Conservation (phyloP, 2,329 filamentous ascomycete genomes). For the Cryphonectria nitschkei region DNA sequence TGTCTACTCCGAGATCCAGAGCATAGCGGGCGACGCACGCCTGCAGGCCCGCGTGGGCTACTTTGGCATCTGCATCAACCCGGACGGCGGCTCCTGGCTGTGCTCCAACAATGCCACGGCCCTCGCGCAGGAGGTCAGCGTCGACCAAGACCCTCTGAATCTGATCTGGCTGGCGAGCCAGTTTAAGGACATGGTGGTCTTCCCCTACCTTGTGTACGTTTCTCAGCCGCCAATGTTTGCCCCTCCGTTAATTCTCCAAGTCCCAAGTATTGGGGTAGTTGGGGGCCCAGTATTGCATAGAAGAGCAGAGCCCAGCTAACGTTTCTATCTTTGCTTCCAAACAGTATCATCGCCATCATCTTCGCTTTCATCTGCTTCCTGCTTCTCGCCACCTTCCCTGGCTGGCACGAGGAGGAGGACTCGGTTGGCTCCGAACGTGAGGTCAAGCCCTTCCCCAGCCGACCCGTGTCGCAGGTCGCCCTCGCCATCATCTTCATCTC, state of each 20-base stretch:
- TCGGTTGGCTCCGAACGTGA: conserved; percentile 81
- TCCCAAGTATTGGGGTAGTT: neutral
- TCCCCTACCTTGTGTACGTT: conserved; percentile 90
- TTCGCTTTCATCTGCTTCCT: conserved; percentile 96
- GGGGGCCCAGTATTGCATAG: neutral
- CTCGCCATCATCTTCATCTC: conserved; percentile 88
- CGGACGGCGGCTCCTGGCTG: conserved; percentile 86
- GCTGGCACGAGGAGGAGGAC: conserved; percentile 93
- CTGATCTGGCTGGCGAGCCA: conserved; percentile 95
- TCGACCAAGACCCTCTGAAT: conserved; percentile 95
- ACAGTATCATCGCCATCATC: conserved; percentile 93
- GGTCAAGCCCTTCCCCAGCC: conserved; percentile 90
- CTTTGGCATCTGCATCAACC: conserved; percentile 96
- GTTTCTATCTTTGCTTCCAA: neutral
- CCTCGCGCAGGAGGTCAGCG: conserved; percentile 82
- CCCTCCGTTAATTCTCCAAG: conserved; percentile 24
- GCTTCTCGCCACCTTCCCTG: conserved; percentile 92
- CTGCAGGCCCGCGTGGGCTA: conserved; percentile 94
- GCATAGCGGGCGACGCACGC: conserved; percentile 83
- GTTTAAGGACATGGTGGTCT: conserved; percentile 98
- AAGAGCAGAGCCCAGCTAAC: neutral
- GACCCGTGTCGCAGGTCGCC: conserved; percentile 89
- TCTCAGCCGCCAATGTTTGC: neutral
- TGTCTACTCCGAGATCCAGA: conserved; percentile 81
- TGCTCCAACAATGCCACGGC: conserved; percentile 98